Conservation (phyloP, 1,284 basidiomycete genomes). For the Anthracocystis walkeri region DNA sequence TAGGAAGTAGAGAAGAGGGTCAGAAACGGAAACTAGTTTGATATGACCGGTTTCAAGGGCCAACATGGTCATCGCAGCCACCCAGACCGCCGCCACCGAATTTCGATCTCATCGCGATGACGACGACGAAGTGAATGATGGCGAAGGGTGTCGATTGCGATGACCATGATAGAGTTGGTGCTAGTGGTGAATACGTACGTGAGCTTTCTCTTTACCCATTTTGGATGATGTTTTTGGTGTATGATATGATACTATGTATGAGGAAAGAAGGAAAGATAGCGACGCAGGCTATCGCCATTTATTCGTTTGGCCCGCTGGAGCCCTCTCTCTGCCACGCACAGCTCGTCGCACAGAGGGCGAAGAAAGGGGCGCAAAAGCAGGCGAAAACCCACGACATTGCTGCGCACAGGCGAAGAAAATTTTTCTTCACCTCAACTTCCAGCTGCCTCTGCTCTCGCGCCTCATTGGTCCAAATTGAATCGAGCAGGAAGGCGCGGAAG, state of each 20-base stretch:
- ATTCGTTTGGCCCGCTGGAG: slow-evolving; percentile 30
- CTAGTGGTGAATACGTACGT: slow-evolving; percentile 46
- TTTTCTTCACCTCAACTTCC: slow-evolving; percentile 46
- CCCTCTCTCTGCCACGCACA: slow-evolving; percentile 4
- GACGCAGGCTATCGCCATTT: slow-evolving; percentile 27
- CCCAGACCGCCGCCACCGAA: neutral
- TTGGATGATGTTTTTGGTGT: slow-evolving; percentile 47
- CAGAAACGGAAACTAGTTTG: slow-evolving; percentile 12
- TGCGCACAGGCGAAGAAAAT: slow-evolving; percentile 40
- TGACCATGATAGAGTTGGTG: neutral
- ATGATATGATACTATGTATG: slow-evolving; percentile 55
- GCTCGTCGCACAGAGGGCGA: slow-evolving; percentile 9
- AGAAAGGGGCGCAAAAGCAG: slow-evolving; percentile 9
- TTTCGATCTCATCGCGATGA: neutral
- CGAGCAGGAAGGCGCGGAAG: slow-evolving; percentile 6
- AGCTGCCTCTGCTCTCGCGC: slow-evolving; percentile 31
- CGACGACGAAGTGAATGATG: slow-evolving; percentile 2
- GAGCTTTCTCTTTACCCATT: slow-evolving; percentile 65
- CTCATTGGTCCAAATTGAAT: slow-evolving; percentile 19
- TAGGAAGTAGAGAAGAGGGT: slow-evolving; percentile 10
- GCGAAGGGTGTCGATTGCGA: neutral
- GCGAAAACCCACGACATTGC: slow-evolving; percentile 11
- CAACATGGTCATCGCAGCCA: neutral
- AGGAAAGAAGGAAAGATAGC: slow-evolving; percentile 39
- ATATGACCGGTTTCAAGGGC: neutral